Base-by-base conservation (phyloP, 192 early-diverging fungal species). In the Phlyctochytrium bullatum region DNA sequence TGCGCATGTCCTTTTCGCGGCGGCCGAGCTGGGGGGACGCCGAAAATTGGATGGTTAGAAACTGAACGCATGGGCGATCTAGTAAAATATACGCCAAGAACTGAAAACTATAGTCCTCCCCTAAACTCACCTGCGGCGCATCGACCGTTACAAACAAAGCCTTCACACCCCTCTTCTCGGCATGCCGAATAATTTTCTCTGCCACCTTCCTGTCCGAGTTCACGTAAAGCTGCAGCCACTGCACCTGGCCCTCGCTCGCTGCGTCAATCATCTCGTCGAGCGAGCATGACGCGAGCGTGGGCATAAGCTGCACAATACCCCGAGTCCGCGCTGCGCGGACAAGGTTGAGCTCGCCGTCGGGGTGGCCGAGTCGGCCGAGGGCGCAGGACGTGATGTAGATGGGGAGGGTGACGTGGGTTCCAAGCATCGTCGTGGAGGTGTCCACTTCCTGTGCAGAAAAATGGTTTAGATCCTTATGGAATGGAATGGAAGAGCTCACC, bases 81-180 rank as follows among this genome's bases (percentile, higher is more conserved):
- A 6, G 25, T 25, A 56, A 29, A 16, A 14, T 24, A 64, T 68
- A 72, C 74, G 73, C 60, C 84, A 62, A 69, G 80, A 83, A 25
- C 6, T 6, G n/a, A 57, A 57, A 4, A 23, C n/a, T n/a, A n/a
- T n/a, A n/a, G n/a, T n/a, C n/a, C n/a, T n/a, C n/a, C n/a, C 40
- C 6, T 47, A 61, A 32, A 23, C 40, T 47, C 25, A 67, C 66
- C 60, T 47, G 47, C 12, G 92, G 91, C 0, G 92, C 90, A 74
- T 94, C 92, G 10, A 90, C 91, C 17, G 91, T 94, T 31, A 93
- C 87, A 65, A 92, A 91, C 28, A 94, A 66, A 6, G 65, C 82
- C 50, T 79, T 83, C 31, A 65, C 72, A 3, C 81, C 80, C 4
- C 62, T 1, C 34, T 14, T 34, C 65, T 84, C 75, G 16, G 81